These are phyloP conservation scores for Aegilops tauschii DNA, from an alignment of 176 grass and related monocot species.

Conservation along the genomic window DNA sequence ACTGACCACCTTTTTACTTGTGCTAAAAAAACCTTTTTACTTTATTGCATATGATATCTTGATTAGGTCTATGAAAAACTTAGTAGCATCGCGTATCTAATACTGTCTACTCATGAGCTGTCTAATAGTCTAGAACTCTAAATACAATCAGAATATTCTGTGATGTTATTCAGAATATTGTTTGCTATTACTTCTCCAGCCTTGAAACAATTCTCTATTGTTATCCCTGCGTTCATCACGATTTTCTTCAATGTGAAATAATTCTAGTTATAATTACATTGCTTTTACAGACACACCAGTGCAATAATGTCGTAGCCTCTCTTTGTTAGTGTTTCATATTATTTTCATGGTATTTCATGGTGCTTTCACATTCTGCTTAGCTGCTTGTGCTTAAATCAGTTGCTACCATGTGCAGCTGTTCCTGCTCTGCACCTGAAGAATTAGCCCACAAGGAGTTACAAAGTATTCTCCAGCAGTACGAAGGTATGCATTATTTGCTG, in stretches of 20 bases:
- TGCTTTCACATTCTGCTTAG: slow-evolving; percentile 22
- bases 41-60: neutral
- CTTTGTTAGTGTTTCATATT: neutral
- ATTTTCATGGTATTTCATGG: neutral
- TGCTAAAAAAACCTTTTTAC: neutral
- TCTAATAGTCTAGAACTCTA: neutral
- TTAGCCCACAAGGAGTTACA: slow-evolving; percentile 86
- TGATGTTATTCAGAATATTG: neutral
- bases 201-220: neutral
- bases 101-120: neutral
- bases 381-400: slow-evolving; percentile 9
- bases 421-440: slow-evolving; percentile 75
- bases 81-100: neutral
- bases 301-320: neutral
- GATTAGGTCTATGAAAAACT: neutral
- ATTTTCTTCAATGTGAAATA: neutral
- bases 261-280: neutral
- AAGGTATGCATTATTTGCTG: slow-evolving; percentile 49
- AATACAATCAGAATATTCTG: neutral
- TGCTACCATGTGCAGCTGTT: slow-evolving; percentile 52
- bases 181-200: neutral
- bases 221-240: neutral
- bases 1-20: neutral
- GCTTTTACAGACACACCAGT: neutral
- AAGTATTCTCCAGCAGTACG: slow-evolving; percentile 81